Base-by-base conservation (phyloP, 805 yeast species). In the Nakazawaea peltata region DNA sequence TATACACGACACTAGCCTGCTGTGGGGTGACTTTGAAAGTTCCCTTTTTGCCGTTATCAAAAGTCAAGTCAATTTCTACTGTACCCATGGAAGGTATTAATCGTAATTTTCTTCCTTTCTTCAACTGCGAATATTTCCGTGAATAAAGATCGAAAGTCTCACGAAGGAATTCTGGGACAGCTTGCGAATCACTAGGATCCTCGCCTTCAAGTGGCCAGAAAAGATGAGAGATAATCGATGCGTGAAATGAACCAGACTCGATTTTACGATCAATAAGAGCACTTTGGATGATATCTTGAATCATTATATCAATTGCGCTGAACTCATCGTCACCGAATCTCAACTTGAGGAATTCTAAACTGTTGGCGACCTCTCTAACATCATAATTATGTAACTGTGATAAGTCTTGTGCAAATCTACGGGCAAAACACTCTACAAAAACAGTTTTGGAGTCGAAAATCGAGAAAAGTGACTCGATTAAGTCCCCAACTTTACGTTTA, bases 231-330 rank as follows among this genome's bases (percentile, higher is more conserved):
- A 90, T 57, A 14, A 86, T 65, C 3, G 80, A 65, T 0, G 84
- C 72, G 35, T 72, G 74, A 22, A 78, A 59, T 11, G 55, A 43
- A 19, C 42, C 28, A 15, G 26, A 21, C 35, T 62, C 67, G 13
- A 73, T 56, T 5, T 48, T 39, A 3, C 41, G 37, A 43, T 77
- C 74, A 7, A 74, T 53, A 3, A 48, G 45, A 36, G 65, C 59
- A 45, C 94, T 80, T 19, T 71, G 73, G 14, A 59, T 50, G 8
- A 87, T 65, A 53, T 86, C 95, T 26, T 69, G 58, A 13, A 87
- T 63, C 97, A 92, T 92, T 7, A 90, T 85, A 48, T 84, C 94
- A 34, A 87, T 63, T 17, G 74, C 72, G 33, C 69, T 71, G 44
- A 88, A 69, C 36, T 77, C 81, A 8, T 70, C 59, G 25, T 71